Base-by-base conservation (phyloP, 768 basidiomycete species). In the Mycena indigotica region DNA sequence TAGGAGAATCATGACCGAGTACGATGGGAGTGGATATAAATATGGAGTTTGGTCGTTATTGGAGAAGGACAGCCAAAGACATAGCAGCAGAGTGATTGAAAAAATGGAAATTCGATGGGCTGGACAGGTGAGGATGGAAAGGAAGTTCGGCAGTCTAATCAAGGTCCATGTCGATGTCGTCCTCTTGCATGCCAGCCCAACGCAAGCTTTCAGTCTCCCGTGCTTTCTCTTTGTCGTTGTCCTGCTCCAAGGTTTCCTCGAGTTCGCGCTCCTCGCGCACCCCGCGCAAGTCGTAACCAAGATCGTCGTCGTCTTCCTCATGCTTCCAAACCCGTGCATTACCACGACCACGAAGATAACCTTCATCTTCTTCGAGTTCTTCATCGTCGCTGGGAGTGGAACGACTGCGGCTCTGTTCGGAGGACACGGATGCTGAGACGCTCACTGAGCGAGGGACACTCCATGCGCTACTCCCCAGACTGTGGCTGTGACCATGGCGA, bases 91-190 rank as follows among this genome's bases (percentile, higher is more conserved):
- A 17, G 10, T 8, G 32, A 35, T n/a, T 8, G 32, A 35, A 35
- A 35, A 17, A 8, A 35, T 8, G 32, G 32, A 35, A 17, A 35
- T 35, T 35, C 10, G 32, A 35, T 17, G 41, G n/a, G n/a, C n/a
- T n/a, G n/a, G n/a, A n/a, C 41, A 44, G 23, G 41, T 16, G 23
- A 21, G n/a, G 41, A 30, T 40, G 32, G 25, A 5, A n/a, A 4
- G 23, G 26, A 46, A 15, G 40, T n/a, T 8, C 32, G 2, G 25
- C 24, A 28, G 10, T 4, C 46, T 24, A 38, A 72, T 83, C 81
- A 82, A 88, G 83, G 65, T 86, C 85, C 85, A 87, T 86, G 54
- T 87, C 89, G 84, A 90, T 88, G 53, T 62, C 61, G 24, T 62
- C 64, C 53, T 63, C 61, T 52, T 72, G 67, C 65, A 68, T 65